Evolutionary conservation across 2,329 filamentous ascomycete genomes (phyloP).

Genomic region (Chaetomiaceae sp.): DNA sequence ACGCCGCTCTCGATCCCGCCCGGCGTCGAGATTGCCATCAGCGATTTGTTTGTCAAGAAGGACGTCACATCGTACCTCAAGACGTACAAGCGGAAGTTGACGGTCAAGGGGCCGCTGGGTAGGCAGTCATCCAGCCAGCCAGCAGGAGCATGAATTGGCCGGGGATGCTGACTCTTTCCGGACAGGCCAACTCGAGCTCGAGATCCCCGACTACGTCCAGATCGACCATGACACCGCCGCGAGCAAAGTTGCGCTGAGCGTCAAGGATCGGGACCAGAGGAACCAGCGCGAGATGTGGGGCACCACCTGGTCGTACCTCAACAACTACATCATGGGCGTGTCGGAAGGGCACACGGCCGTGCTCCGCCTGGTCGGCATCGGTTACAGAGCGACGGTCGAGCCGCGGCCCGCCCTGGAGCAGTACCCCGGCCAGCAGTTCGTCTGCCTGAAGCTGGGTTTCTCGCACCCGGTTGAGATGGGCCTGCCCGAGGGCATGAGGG

Average conservation of each 20-base stretch:
- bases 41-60: slow-evolving; percentile 53
- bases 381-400: slow-evolving; percentile 87
- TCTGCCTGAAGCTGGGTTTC: slow-evolving; percentile 92
- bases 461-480: slow-evolving; percentile 91
- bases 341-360: slow-evolving; percentile 95
- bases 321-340: slow-evolving; percentile 87
- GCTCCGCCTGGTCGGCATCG: slow-evolving; percentile 87
- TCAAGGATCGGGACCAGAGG: slow-evolving; percentile 63
- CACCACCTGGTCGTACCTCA: slow-evolving; percentile 87
- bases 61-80: slow-evolving; percentile 56
- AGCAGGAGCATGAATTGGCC: slow-evolving; percentile 1
- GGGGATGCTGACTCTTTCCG: slow-evolving; percentile 12
- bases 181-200: slow-evolving; percentile 70
- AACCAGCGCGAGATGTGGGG: slow-evolving; percentile 96
- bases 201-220: slow-evolving; percentile 73
- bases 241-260: slow-evolving; percentile 61
- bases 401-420: slow-evolving; percentile 65
- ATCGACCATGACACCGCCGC: slow-evolving; percentile 62
- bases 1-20: slow-evolving; percentile 76
- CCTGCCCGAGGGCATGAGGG: slow-evolving; percentile 76
- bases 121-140: slow-evolving; percentile 25
- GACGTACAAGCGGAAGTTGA: slow-evolving; percentile 61
- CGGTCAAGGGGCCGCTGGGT: slow-evolving; percentile 79
- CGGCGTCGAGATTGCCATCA: slow-evolving; percentile 71
- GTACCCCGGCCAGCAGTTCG: slow-evolving; percentile 80